A percentile compares a stretch with the other conserved stretches of the same genome.
Evolutionary conservation across 139 green algal genomes (phyloP).

Genomic region (Coelastrella sp.): DNA sequence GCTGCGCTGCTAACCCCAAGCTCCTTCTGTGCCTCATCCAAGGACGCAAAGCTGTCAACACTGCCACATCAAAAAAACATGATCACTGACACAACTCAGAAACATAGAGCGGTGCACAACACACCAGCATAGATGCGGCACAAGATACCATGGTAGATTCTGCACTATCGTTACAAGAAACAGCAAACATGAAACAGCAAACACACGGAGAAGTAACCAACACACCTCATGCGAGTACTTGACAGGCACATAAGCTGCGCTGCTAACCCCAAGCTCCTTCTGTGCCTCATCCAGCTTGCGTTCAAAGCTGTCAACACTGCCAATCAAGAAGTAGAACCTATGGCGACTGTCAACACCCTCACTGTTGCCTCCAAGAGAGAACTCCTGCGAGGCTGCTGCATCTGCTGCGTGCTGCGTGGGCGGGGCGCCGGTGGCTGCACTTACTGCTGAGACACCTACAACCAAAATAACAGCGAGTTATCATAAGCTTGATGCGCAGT

Average conservation of each 20-base stretch:
- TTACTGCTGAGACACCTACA: not conserved
- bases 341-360: not conserved
- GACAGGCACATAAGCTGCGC: slow-evolving; percentile 61
- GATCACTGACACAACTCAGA: no score
- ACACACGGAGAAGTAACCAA: not conserved
- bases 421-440: not conserved
- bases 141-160: no score
- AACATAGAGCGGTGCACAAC: no score
- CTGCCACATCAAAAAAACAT: no score
- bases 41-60: slow-evolving; percentile 95
- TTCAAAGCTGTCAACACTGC: slow-evolving; percentile 96
- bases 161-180: no score
- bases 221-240: slow-evolving; percentile 59
- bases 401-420: not conserved
- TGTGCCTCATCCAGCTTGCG: slow-evolving; percentile 97
- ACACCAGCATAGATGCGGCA: no score
- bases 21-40: slow-evolving; percentile 93
- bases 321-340: slow-evolving; percentile 98
- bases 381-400: not conserved
- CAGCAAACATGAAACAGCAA: not conserved
- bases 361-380: not conserved
- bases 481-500: no score
- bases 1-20: slow-evolving; percentile 54
- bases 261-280: slow-evolving; percentile 63
- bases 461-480: no score